Conservation (phyloP, 345 rosid species). For the Citrus hindsii region DNA sequence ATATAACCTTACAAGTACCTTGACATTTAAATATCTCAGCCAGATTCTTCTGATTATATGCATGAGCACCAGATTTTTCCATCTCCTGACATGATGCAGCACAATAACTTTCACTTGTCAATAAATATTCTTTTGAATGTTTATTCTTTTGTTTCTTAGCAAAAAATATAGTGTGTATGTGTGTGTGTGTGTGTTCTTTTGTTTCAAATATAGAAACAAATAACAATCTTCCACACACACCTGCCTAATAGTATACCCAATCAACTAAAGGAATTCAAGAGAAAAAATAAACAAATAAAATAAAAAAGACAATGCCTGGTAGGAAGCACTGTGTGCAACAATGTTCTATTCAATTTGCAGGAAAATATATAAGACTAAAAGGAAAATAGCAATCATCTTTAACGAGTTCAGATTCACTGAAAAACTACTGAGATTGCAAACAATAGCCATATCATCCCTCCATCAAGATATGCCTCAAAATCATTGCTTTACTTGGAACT, state of each 20-base stretch:
- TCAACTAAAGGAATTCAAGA: background rate
- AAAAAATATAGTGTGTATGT: no score
- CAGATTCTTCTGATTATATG: slow-evolving; percentile 41
- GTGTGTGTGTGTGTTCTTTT: no score
- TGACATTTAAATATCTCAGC: slow-evolving; percentile 73
- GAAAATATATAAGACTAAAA: background rate
- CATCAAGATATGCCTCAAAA: background rate
- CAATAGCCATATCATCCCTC: background rate
- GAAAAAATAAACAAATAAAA: no score
- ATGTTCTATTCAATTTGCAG: background rate
- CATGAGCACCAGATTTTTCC: slow-evolving; percentile 62
- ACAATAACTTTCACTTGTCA: slow-evolving; percentile 13
- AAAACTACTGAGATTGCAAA: background rate
- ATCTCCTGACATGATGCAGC: slow-evolving; percentile 52
- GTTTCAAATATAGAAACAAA: background rate
- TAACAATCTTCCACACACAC: background rate
- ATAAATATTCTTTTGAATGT: background rate
- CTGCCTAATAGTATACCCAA: background rate
- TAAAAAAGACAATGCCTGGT: background rate
- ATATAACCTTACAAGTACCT: slow-evolving; percentile 43
- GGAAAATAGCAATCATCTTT: background rate
- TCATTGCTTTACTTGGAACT: background rate
- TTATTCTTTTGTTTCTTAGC: no score
- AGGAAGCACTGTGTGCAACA: background rate
- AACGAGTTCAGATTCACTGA: background rate